These are phyloP conservation scores for Dactylellina cionopaga DNA, from an alignment of 2,329 filamentous ascomycete species.

Conservation along the genomic window DNA sequence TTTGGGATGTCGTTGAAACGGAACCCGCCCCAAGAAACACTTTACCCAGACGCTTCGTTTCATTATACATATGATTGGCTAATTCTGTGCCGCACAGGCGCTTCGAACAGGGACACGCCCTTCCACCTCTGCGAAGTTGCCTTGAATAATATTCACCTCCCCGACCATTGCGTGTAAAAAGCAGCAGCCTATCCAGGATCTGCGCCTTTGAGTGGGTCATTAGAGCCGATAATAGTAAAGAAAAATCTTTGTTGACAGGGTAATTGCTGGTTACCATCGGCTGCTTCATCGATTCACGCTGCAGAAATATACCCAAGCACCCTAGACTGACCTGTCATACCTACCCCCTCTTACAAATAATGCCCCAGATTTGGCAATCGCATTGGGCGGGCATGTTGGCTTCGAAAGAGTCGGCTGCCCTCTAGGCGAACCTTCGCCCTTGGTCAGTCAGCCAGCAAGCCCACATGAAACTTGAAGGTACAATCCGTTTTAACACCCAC, in stretches of 20 bases:
- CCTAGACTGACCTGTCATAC: conserved; percentile 10
- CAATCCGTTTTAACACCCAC: too few species aligned
- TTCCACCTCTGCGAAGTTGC: neutral
- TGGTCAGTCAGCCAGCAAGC: too few species aligned
- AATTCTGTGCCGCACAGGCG: conserved; percentile 31
- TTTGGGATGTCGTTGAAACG: neutral
- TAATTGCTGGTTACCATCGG: conserved; percentile 1
- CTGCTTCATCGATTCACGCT: neutral
- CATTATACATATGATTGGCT: conserved; percentile 24
- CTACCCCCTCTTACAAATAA: neutral
- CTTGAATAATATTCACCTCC: neutral
- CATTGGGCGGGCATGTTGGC: too few species aligned
- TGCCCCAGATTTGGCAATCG: neutral
- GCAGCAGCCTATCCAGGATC: conserved; percentile 19
- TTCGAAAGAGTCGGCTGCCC: too few species aligned
- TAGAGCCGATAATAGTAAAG: neutral
- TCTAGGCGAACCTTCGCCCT: too few species aligned
- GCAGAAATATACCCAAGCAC: neutral
- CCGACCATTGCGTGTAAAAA: conserved; percentile 1
- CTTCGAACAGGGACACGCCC: conserved; percentile 9
- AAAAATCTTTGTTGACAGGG: neutral
- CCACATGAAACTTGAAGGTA: too few species aligned
- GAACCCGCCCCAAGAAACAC: neutral
- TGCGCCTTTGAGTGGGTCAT: conserved; percentile 5
- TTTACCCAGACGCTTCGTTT: conserved; percentile 5